Evolutionary conservation across 768 basidiomycete species (phyloP).

Genomic region (Pilatotrama ljubarskyi): DNA sequence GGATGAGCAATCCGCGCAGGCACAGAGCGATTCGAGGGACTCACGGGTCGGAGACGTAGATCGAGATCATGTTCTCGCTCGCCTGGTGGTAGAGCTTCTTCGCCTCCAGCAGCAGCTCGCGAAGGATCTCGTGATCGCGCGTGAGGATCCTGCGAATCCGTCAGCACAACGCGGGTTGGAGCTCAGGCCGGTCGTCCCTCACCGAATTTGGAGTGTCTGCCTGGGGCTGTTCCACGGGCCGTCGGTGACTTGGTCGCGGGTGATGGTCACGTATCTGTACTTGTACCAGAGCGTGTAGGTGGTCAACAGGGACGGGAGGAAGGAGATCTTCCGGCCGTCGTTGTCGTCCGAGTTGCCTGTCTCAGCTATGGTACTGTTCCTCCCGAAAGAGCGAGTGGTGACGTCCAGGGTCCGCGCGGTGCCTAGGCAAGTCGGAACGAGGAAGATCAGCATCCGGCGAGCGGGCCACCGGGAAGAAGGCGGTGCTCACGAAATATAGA

Average conservation of each 20-base stretch:
- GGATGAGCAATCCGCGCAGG: neutral
- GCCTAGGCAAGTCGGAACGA: neutral
- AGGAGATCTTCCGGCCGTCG: conserved; percentile 16
- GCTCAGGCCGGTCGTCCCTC: conserved; percentile 4
- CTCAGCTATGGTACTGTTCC: neutral
- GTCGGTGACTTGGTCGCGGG: conserved; percentile 37
- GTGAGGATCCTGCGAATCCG: conserved; percentile 47
- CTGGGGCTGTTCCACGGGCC: conserved; percentile 38
- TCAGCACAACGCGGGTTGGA: neutral
- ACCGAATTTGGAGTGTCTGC: conserved; percentile 47
- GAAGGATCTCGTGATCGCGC: conserved; percentile 45
- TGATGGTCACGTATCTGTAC: conserved; percentile 31
- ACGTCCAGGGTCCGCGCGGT: conserved; percentile 20
- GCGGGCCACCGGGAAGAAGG: neutral
- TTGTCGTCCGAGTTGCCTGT: neutral
- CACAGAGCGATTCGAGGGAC: conserved; percentile 4
- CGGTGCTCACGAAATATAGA: conserved; percentile 13
- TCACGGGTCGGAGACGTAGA: conserved; percentile 52
- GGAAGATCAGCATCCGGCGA: neutral
- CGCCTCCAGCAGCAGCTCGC: conserved; percentile 55
- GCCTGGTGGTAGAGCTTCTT: conserved; percentile 51
- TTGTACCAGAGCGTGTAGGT: conserved; percentile 53
- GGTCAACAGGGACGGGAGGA: conserved; percentile 15
- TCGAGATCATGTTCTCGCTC: conserved; percentile 51
- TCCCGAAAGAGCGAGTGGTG: conserved; percentile 13